These are phyloP conservation scores for Rhodotorula sp. DNA, from an alignment of 1,284 basidiomycete genomes.

Conservation along the genomic window DNA sequence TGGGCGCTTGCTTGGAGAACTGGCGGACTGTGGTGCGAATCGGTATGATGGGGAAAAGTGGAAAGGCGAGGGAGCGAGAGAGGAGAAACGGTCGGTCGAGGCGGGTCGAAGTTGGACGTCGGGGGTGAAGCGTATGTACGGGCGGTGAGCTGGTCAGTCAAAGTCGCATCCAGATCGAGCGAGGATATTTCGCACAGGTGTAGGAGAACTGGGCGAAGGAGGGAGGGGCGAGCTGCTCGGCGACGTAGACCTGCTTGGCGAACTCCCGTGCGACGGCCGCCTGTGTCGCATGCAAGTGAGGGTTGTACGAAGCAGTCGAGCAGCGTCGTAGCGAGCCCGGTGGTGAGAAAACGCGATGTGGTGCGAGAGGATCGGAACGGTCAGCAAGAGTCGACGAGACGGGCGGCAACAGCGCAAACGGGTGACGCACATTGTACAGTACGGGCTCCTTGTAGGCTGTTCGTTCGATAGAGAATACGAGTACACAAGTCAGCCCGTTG, in stretches of 20 bases:
- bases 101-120: not conserved
- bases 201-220: constrained; percentile 63
- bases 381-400: not conserved
- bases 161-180: not conserved
- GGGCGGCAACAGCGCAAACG: not conserved
- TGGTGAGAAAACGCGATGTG: too few species aligned
- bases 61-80: not conserved
- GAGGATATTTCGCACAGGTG: constrained; percentile 49
- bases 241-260: constrained; percentile 84
- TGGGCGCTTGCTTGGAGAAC: constrained; percentile 67
- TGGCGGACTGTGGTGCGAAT: constrained; percentile 58
- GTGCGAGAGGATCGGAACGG: not conserved
- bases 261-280: constrained; percentile 74
- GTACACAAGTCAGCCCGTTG: not conserved
- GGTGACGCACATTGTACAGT: constrained; percentile 66
- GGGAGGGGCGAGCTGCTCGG: constrained; percentile 83
- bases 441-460: constrained; percentile 79
- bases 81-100: not conserved
- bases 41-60: not conserved
- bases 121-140: not conserved
- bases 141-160: not conserved
- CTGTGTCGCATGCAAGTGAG: constrained; percentile 4
- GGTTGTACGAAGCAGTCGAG: too few species aligned
- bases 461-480: not conserved
- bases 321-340: too few species aligned